Conservation (phyloP, 164 flowering plant species). For the Chloranthus sessilifolius region DNA sequence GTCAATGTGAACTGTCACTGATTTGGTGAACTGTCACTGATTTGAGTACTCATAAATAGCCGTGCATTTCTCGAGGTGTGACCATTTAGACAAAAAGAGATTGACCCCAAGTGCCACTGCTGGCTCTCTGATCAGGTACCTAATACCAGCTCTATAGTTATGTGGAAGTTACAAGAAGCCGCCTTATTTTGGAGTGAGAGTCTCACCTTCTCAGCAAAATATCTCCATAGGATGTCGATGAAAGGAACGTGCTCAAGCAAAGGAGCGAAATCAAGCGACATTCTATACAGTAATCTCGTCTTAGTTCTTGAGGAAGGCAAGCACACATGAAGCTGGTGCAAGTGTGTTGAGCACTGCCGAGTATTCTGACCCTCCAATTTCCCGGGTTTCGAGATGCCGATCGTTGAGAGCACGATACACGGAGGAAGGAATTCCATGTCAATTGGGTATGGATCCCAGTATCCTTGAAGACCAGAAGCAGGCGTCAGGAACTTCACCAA, state of each 20-base stretch:
- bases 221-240: constrained; percentile 78
- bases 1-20: too few relatives aligned
- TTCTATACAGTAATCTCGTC: constrained; percentile 83
- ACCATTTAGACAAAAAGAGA: too few relatives aligned
- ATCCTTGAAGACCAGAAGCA: constrained; percentile 92
- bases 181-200: too few relatives aligned
- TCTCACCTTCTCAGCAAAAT: constrained; percentile 93
- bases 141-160: too few relatives aligned
- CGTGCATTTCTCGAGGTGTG: too few relatives aligned
- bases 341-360: constrained; percentile 75
- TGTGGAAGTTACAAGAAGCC: too few relatives aligned
- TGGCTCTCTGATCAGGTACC: too few relatives aligned
- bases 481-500: constrained; percentile 95
- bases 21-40: too few relatives aligned
- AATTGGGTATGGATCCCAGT: constrained; percentile 98
- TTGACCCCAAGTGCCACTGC: too few relatives aligned
- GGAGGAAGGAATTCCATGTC: constrained; percentile 99
- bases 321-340: constrained; percentile 97
- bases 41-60: too few relatives aligned
- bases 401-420: constrained; percentile 92
- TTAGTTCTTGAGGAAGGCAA: constrained; percentile 72
- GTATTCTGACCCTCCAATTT: constrained; percentile 86
- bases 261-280: constrained; percentile 97
- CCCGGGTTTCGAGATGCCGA: constrained; percentile 97
- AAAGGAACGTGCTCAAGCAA: constrained; percentile 74